Evolutionary conservation across 78 protist species (phyloP).

Genomic region (Fonticula alba): DNA sequence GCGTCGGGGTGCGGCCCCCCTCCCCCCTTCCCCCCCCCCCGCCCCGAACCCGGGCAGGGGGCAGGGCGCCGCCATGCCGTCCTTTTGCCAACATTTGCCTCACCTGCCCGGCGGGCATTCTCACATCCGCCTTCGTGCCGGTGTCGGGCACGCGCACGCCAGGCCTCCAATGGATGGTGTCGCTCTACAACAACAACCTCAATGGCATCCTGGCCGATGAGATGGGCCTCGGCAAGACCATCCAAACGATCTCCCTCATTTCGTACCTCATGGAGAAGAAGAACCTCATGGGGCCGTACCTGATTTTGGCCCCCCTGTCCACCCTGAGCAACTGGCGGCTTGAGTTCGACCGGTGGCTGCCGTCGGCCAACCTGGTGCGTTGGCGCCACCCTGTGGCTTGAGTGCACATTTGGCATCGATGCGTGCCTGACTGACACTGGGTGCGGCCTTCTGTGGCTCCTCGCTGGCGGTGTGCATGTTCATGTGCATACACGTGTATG

Average conservation of each 20-base stretch:
- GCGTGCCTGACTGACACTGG: too few species aligned
- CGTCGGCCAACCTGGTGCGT: slow-evolving; percentile 6
- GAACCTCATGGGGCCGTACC: slow-evolving; percentile 67
- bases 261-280: slow-evolving; percentile 37
- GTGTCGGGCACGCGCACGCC: too few species aligned
- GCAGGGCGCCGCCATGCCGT: too few species aligned
- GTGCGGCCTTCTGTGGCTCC: slow-evolving; percentile 9
- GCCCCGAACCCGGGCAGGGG: too few species aligned
- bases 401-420: too few species aligned
- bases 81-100: too few species aligned
- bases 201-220: slow-evolving; percentile 96
- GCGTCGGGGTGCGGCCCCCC: too few species aligned
- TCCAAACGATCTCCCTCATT: slow-evolving; percentile 66
- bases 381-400: too few species aligned
- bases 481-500: background rate
- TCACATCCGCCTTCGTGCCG: too few species aligned
- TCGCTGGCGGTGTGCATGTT: background rate
- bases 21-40: too few species aligned
- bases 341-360: slow-evolving; percentile 49
- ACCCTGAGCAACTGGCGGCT: slow-evolving; percentile 80
- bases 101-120: too few species aligned
- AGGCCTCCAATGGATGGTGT: slow-evolving; percentile 85
- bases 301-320: slow-evolving; percentile 87
- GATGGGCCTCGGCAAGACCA: slow-evolving; percentile 97
- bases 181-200: slow-evolving; percentile 58